These are phyloP conservation scores for Fusarium sp. DNA, from an alignment of 2,329 filamentous ascomycete genomes.

Conservation along the genomic window DNA sequence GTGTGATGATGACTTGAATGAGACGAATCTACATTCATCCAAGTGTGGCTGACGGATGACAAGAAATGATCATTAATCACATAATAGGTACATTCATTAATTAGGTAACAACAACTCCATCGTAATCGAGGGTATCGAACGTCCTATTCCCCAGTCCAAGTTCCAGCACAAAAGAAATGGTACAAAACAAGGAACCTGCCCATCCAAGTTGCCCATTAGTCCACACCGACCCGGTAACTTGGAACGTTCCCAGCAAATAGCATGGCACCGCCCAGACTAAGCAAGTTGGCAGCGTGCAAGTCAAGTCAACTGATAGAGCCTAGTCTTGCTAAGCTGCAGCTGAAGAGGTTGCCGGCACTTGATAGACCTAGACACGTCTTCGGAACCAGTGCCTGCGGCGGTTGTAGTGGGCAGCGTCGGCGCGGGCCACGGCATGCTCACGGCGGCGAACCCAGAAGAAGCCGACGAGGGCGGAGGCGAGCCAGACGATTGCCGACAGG, in stretches of 20 bases:
- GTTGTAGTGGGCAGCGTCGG: conserved; percentile 48
- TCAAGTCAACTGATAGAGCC: conserved; percentile 5
- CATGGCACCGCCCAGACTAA: conserved; percentile 20
- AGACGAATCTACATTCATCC: neutral
- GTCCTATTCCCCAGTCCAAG: conserved; percentile 21
- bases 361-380: conserved; percentile 57
- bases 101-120: conserved; percentile 14
- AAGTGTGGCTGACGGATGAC: neutral
- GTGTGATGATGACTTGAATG: conserved; percentile 1
- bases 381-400: conserved; percentile 60
- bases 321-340: too few relatives aligned
- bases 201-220: conserved; percentile 30
- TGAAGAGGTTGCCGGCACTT: too few relatives aligned
- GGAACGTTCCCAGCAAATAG: conserved; percentile 32
- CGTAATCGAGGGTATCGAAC: conserved; percentile 25
- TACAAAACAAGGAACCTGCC: conserved; percentile 35
- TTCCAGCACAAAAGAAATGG: conserved; percentile 16
- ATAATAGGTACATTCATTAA: conserved; percentile 22
- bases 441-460: conserved; percentile 67
- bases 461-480: conserved; percentile 73
- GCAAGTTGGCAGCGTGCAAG: conserved; percentile 6
- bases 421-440: conserved; percentile 53
- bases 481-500: conserved; percentile 79
- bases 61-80: neutral
- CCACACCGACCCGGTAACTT: conserved; percentile 16